These are phyloP conservation scores for Rhynchospora breviuscula DNA, from an alignment of 176 grass and related monocot genomes.

Conservation along the genomic window DNA sequence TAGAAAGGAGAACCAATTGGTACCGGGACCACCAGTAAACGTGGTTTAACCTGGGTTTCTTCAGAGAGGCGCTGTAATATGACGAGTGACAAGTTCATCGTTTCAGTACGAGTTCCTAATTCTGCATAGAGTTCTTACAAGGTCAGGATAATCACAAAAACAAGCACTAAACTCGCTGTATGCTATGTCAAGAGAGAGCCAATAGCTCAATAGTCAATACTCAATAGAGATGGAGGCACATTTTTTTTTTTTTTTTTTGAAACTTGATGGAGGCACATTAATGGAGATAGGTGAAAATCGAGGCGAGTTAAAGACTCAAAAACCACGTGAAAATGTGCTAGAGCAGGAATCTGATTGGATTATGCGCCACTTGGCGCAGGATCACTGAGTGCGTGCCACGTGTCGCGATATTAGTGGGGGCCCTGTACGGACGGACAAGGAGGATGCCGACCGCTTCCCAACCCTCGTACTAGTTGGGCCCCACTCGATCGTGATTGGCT, in stretches of 20 bases:
- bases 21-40: not conserved
- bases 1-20: not conserved
- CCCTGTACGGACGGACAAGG: not conserved
- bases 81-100: not conserved
- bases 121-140: no score
- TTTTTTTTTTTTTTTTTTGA: no score
- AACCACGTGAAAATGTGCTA: not conserved
- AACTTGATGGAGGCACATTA: not conserved
- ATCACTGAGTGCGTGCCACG: not conserved
- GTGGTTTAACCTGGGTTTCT: not conserved
- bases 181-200: not conserved
- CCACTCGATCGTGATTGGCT: not conserved
- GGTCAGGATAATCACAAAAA: not conserved
- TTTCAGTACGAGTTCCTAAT: not conserved
- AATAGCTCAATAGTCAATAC: not conserved
- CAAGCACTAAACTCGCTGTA: not conserved
- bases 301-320: not conserved
- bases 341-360: not conserved
- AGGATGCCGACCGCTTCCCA: slow-evolving; percentile 2
- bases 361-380: not conserved
- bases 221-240: not conserved
- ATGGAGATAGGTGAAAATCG: not conserved
- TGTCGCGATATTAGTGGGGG: not conserved
- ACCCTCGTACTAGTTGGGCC: slow-evolving; percentile 13
- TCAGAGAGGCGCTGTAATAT: not conserved